phyloP scores from a whole-genome alignment of 2,329 filamentous ascomycete genomes.

The Beauveria varroae region DNA sequence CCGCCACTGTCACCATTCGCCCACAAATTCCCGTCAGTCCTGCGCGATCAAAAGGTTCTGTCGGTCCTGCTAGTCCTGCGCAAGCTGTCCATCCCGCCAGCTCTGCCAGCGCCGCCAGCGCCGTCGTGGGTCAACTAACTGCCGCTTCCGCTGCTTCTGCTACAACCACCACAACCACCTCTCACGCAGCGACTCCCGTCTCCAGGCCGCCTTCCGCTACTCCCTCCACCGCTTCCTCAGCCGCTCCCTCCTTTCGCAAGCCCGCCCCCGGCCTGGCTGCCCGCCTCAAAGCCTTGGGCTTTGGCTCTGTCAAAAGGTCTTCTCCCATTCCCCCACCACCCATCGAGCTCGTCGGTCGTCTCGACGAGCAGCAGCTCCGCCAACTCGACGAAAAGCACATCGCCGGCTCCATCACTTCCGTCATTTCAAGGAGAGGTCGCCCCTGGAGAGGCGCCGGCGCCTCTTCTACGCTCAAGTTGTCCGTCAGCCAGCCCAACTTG shows the following conservation, averaged over 20 bases:
- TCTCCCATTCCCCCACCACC: conserved; percentile 18
- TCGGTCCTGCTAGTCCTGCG: too few species aligned
- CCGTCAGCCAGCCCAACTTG: conserved; percentile 17
- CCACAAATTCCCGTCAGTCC: neutral
- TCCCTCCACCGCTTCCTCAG: conserved; percentile 16
- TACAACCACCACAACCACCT: neutral
- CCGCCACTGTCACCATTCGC: neutral
- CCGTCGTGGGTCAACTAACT: neutral
- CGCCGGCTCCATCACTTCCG: conserved; percentile 40
- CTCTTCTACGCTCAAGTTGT: conserved; percentile 18
- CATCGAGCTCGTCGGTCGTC: conserved; percentile 53
- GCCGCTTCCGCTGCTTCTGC: neutral
- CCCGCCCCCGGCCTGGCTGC: conserved; percentile 58
- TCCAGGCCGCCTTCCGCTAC: neutral
- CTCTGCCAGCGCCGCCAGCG: neutral
- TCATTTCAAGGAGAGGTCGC: conserved; percentile 58
- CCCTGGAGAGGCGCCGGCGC: conserved; percentile 62
- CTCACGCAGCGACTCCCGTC: neutral
- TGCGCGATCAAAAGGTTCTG: too few species aligned
- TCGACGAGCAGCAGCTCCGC: conserved; percentile 62
- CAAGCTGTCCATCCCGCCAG: too few species aligned
- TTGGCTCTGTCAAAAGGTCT: conserved; percentile 39
- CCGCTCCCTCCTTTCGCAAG: conserved; percentile 36
- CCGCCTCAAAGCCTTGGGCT: conserved; percentile 57
- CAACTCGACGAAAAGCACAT: conserved; percentile 62